A percentile compares a stretch with the other conserved stretches of the same genome.
These are phyloP conservation scores for Termitomyces sp. DNA, from an alignment of 768 basidiomycete species.

Conservation along the genomic window DNA sequence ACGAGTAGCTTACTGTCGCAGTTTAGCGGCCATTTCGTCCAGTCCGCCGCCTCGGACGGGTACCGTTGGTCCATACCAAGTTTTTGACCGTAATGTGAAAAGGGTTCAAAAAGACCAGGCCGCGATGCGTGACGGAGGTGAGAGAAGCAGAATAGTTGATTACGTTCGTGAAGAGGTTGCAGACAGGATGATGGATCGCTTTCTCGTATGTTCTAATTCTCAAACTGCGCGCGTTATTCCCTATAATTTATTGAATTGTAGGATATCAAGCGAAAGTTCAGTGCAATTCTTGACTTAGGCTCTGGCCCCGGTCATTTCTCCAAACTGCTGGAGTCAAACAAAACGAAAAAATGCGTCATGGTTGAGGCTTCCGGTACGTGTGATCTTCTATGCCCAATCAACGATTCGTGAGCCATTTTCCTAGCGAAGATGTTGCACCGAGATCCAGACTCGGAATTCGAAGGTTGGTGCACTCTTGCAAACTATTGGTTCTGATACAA, in stretches of 20 bases:
- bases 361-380: slow-evolving; percentile 79
- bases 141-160: slow-evolving; percentile 76
- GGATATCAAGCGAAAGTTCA: slow-evolving; percentile 90
- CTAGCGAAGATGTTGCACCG: slow-evolving; percentile 70
- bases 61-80: slow-evolving; percentile 65
- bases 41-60: slow-evolving; percentile 38
- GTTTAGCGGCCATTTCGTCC: slow-evolving; percentile 48
- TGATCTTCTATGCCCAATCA: not conserved
- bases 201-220: slow-evolving; percentile 54
- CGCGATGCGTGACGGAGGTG: slow-evolving; percentile 52
- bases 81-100: slow-evolving; percentile 86
- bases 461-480: slow-evolving; percentile 47
- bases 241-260: slow-evolving; percentile 26
- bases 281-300: slow-evolving; percentile 80
- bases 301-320: slow-evolving; percentile 92
- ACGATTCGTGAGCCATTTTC: slow-evolving; percentile 2
- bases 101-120: slow-evolving; percentile 75
- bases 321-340: slow-evolving; percentile 68
- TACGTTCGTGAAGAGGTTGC: slow-evolving; percentile 91
- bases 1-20: slow-evolving; percentile 26
- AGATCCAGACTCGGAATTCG: slow-evolving; percentile 77
- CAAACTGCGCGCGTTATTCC: slow-evolving; percentile 3
- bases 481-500: not conserved
- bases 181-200: slow-evolving; percentile 85
- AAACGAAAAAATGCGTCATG: slow-evolving; percentile 74